A percentile compares a stretch with the other conserved stretches of the same genome.
phyloP scores from a whole-genome alignment of 1,284 basidiomycete genomes.

The Cystobasidiaceae sp. region DNA sequence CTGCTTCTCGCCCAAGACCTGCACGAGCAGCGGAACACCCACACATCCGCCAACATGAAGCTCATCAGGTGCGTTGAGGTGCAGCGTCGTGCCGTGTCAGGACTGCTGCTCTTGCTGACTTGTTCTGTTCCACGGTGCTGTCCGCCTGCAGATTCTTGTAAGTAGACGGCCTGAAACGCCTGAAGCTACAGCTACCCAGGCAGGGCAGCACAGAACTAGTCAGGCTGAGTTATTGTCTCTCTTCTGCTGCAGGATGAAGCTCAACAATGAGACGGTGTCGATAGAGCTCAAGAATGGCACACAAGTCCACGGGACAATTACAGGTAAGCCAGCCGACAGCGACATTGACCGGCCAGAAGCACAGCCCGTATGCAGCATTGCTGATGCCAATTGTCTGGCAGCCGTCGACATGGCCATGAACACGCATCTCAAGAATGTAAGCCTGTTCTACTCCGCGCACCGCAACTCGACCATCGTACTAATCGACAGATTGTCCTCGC shows the following conservation, averaged over 20 bases:
- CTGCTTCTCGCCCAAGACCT: not conserved
- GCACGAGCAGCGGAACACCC: not conserved
- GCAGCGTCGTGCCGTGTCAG: not conserved
- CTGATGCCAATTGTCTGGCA: conserved; percentile 4
- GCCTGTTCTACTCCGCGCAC: conserved; percentile 35
- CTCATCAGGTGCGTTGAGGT: conserved; percentile 28
- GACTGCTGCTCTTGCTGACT: not conserved
- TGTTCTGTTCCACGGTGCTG: not conserved
- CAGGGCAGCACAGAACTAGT: not conserved
- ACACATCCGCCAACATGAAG: conserved; percentile 29
- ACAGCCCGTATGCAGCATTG: not conserved
- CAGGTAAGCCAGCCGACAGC: conserved; percentile 57
- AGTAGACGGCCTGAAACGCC: not conserved
- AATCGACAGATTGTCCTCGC: too few relatives aligned
- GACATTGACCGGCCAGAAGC: too few relatives aligned
- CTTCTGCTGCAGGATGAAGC: conserved; percentile 65
- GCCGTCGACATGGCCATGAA: conserved; percentile 47
- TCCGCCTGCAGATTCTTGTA: conserved; percentile 31
- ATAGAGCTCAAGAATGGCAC: conserved; percentile 98
- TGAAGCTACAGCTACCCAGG: not conserved
- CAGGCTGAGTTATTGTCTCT: not conserved
- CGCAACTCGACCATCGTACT: conserved; percentile 83
- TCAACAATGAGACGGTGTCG: conserved; percentile 98
- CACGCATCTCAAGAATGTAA: conserved; percentile 46
- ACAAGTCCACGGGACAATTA: conserved; percentile 92